Evolutionary conservation across 257 asterid species (phyloP).

Genomic region (Phtheirospermum japonicum): DNA sequence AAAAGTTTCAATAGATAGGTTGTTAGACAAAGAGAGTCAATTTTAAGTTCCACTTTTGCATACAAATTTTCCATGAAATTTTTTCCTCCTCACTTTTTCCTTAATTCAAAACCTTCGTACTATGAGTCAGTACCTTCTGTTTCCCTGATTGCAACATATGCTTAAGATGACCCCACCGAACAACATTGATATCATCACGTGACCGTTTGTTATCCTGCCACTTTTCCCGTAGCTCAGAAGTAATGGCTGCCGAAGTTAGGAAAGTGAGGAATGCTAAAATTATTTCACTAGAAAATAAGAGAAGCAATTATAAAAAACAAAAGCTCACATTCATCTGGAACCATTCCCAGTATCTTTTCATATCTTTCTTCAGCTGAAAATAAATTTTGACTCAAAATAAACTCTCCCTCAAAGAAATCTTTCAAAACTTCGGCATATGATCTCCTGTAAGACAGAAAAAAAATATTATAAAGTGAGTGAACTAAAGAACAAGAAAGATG

Average conservation of each 20-base stretch:
- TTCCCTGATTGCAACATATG: constrained; percentile 61
- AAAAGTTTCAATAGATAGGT: background rate
- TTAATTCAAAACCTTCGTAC: background rate
- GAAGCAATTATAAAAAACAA: constrained; percentile 13
- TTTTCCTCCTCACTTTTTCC: background rate
- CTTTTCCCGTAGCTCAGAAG: constrained; percentile 73
- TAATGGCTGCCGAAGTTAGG: constrained; percentile 51
- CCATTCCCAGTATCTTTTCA: constrained; percentile 79
- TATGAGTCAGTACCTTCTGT: constrained; percentile 58
- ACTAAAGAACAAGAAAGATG: constrained; percentile 15
- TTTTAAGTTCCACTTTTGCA: constrained; percentile 10
- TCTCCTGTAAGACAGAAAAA: constrained; percentile 53
- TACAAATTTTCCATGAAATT: background rate
- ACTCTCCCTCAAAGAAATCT: constrained; percentile 61
- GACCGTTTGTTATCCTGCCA: constrained; percentile 72
- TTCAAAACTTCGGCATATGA: constrained; percentile 66
- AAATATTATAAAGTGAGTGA: constrained; percentile 10
- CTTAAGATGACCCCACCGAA: constrained; percentile 75
- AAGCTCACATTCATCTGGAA: constrained; percentile 82
- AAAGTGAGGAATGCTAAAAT: constrained; percentile 1
- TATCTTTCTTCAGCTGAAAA: constrained; percentile 64
- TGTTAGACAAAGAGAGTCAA: constrained; percentile 5
- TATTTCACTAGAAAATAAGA: constrained; percentile 18
- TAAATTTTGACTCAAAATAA: constrained; percentile 56
- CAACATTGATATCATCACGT: constrained; percentile 64